These are phyloP conservation scores for Corniculantispora saksenae DNA, from an alignment of 2,329 filamentous ascomycete genomes.

Conservation along the genomic window DNA sequence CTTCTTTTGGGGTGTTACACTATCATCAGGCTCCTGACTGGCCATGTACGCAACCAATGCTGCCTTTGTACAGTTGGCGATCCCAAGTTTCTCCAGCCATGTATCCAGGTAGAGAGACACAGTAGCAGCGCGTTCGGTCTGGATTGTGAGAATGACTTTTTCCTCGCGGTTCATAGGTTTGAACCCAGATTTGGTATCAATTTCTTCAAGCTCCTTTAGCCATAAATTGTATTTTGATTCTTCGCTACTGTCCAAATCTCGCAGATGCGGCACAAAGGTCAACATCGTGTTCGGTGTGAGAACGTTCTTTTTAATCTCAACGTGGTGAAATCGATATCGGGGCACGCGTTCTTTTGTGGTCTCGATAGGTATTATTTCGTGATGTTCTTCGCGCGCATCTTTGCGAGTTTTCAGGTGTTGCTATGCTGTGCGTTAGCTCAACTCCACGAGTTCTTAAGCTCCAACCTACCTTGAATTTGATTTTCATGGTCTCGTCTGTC, in stretches of 20 bases:
- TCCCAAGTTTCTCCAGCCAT: conserved; percentile 52
- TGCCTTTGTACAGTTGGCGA: conserved; percentile 54
- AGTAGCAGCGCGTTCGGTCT: conserved; percentile 53
- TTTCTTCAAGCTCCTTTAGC: conserved; percentile 58
- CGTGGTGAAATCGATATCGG: conserved; percentile 60
- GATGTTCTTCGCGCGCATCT: conserved; percentile 45
- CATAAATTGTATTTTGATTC: conserved; percentile 57
- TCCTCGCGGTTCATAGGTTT: conserved; percentile 54
- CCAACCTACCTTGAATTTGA: conserved; percentile 51
- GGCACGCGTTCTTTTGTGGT: conserved; percentile 55
- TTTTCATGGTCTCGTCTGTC: conserved; percentile 44
- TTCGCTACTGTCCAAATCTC: conserved; percentile 58
- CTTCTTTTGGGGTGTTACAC: conserved; percentile 57
- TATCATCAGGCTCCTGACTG: conserved; percentile 46
- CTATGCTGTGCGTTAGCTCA: conserved; percentile 27
- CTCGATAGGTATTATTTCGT: conserved; percentile 47
- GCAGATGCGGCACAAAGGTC: conserved; percentile 60
- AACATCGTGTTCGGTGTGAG: conserved; percentile 61
- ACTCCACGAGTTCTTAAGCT: not conserved
- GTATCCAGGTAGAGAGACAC: conserved; percentile 55
- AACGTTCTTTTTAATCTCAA: conserved; percentile 61
- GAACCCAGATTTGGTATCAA: conserved; percentile 60
- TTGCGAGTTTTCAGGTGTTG: conserved; percentile 47
- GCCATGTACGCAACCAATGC: conserved; percentile 57
- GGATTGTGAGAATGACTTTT: conserved; percentile 50